phyloP scores from a whole-genome alignment of 768 basidiomycete genomes.

The Favolaschia claudopus region DNA sequence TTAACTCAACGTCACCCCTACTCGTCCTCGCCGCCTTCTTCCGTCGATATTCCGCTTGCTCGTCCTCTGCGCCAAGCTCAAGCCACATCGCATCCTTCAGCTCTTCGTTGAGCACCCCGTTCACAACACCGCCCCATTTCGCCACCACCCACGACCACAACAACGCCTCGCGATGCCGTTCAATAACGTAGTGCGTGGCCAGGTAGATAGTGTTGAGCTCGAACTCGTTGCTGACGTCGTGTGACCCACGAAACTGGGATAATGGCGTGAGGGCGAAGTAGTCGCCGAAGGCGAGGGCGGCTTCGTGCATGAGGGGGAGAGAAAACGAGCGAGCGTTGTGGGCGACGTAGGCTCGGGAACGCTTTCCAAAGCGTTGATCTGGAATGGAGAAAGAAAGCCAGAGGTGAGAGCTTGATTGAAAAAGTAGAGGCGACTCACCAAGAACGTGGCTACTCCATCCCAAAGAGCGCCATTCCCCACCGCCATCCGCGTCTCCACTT shows the following conservation, averaged over 20 bases:
- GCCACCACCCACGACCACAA: constrained; percentile 47
- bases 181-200: constrained; percentile 40
- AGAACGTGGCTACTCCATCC: constrained; percentile 44
- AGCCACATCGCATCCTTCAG: constrained; percentile 36
- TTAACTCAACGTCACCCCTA: constrained; percentile 11
- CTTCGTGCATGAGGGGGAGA: constrained; percentile 42
- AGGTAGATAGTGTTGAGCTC: constrained; percentile 42
- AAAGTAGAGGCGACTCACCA: constrained; percentile 25
- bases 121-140: constrained; percentile 34
- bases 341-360: constrained; percentile 45
- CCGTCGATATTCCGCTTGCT: constrained; percentile 14
- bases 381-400: neutral
- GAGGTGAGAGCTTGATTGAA: neutral
- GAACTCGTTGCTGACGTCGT: constrained; percentile 34
- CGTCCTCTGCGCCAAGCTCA: constrained; percentile 35
- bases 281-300: constrained; percentile 36
- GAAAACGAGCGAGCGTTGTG: constrained; percentile 47
- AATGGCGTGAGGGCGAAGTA: constrained; percentile 36
- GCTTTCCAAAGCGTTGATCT: constrained; percentile 44
- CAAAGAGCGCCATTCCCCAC: constrained; percentile 31
- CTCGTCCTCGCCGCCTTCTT: constrained; percentile 10
- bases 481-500: constrained; percentile 13
- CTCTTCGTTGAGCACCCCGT: constrained; percentile 19
- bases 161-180: constrained; percentile 43
- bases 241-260: constrained; percentile 40